Percentiles rank a stretch among this genome's conserved stretches.
Conservation (phyloP, 2,329 filamentous ascomycete species). For the Epichloe sp. region DNA sequence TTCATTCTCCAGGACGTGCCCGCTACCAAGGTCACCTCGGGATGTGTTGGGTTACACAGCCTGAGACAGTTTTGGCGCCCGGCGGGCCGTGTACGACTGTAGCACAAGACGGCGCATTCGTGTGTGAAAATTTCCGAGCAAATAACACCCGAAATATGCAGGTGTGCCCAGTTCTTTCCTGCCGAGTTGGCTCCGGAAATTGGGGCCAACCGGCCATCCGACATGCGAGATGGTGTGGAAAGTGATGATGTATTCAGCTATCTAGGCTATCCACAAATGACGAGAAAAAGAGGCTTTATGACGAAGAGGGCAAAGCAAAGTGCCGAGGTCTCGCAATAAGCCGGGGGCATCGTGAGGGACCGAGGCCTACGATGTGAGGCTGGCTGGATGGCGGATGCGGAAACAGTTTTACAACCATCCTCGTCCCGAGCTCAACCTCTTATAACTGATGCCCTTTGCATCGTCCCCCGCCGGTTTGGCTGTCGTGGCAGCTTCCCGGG, state of each 20-base stretch:
- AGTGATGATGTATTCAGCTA: too few species aligned
- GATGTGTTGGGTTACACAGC: background rate
- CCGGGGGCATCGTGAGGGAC: too few species aligned
- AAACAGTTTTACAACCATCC: slow-evolving; percentile 12
- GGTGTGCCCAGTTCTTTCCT: too few species aligned
- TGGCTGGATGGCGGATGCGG: background rate
- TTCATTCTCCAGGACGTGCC: background rate
- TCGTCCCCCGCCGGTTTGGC: slow-evolving; percentile 8
- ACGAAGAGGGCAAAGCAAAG: too few species aligned
- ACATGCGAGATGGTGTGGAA: too few species aligned
- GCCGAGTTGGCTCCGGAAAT: too few species aligned
- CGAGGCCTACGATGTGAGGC: too few species aligned
- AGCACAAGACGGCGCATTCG: background rate
- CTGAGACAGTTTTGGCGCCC: background rate
- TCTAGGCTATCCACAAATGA: too few species aligned
- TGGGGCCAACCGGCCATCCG: background rate
- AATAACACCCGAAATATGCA: background rate
- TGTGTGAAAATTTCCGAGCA: background rate
- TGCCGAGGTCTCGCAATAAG: too few species aligned
- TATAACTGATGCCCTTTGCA: slow-evolving; percentile 12
- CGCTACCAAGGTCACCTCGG: background rate
- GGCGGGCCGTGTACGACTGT: background rate
- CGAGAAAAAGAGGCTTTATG: too few species aligned
- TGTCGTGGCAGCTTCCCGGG: slow-evolving; percentile 13
- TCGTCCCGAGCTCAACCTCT: slow-evolving; percentile 15